A percentile compares a stretch with the other conserved stretches of the same genome.
These are phyloP conservation scores for Populus tomentosa DNA, from an alignment of 441 rosid species.

Conservation along the genomic window DNA sequence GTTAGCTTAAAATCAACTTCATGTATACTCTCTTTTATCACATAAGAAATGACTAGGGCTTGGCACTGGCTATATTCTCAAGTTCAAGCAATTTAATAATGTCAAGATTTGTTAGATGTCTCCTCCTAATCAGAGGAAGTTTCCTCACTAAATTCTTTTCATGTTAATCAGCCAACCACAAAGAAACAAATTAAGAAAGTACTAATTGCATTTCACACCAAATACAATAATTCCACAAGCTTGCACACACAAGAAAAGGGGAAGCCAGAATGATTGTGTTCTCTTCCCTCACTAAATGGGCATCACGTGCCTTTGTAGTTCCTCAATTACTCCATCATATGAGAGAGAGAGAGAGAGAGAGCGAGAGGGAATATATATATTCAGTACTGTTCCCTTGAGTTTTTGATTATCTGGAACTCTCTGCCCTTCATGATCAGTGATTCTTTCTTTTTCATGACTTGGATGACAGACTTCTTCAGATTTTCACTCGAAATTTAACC, in stretches of 20 bases:
- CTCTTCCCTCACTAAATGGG: conserved; percentile 15
- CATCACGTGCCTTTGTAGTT: conserved; percentile 26
- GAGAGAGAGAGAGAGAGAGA: not conserved
- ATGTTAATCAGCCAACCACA: too few relatives aligned
- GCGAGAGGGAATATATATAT: too few relatives aligned
- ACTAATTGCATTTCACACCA: not conserved
- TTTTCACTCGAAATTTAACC: not conserved
- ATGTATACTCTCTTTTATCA: too few relatives aligned
- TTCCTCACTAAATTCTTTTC: not conserved
- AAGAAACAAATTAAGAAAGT: not conserved
- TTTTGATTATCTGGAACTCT: not conserved
- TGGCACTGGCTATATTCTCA: too few relatives aligned
- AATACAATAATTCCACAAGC: not conserved
- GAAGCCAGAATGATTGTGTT: not conserved
- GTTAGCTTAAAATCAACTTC: not conserved
- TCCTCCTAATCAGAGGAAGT: not conserved
- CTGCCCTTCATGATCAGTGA: not conserved
- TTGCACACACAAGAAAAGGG: not conserved
- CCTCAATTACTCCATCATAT: conserved; percentile 4
- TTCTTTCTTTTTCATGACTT: not conserved
- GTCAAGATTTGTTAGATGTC: not conserved
- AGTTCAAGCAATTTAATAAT: not conserved
- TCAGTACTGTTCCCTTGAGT: not conserved
- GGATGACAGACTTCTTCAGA: not conserved
- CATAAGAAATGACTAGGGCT: too few relatives aligned